Percentiles rank a stretch among this genome's conserved stretches.
Evolutionary conservation across 169 alveolate species (phyloP).

Genomic region (Plasmodium coatneyi): DNA sequence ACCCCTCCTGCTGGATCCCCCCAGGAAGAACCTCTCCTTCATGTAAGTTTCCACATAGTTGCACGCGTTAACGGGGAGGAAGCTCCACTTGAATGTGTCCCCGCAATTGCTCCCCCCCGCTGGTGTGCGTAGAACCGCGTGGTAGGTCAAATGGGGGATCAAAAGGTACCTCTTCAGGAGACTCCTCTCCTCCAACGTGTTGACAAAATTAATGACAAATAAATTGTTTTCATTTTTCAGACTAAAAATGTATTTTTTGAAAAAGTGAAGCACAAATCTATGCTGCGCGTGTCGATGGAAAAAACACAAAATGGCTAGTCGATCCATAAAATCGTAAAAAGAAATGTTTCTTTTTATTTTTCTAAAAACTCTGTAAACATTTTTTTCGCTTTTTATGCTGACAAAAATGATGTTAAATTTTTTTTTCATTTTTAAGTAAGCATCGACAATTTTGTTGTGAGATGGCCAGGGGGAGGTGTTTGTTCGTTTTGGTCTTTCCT

Average conservation of each 20-base stretch:
- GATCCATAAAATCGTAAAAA: conserved; percentile 37
- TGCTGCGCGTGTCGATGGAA: conserved; percentile 16
- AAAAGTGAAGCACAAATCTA: conserved; percentile 23
- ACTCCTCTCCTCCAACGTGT: conserved; percentile 3
- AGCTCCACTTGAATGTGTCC: conserved; percentile 12
- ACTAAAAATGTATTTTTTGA: conserved; percentile 33
- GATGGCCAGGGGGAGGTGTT: neutral
- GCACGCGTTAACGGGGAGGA: neutral
- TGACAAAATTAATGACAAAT: conserved; percentile 56
- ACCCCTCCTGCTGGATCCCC: neutral
- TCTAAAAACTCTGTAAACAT: conserved; percentile 8
- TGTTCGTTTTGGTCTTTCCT: neutral
- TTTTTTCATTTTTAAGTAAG: conserved; percentile 43
- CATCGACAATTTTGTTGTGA: conserved; percentile 35
- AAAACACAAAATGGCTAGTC: conserved; percentile 32
- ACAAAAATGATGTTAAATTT: conserved; percentile 30
- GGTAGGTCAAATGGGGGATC: neutral
- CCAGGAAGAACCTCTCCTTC: conserved; percentile 17
- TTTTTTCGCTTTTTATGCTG: conserved; percentile 11
- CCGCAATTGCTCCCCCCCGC: neutral
- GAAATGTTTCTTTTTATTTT: conserved; percentile 59
- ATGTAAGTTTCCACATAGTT: conserved; percentile 36
- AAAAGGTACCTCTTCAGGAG: neutral
- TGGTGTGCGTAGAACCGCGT: neutral
- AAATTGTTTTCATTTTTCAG: neutral